Percentiles rank a stretch among this genome's conserved stretches.
Conservation (phyloP, 2,329 filamentous ascomycete species). For the Davidsoniella neocaledoniae region DNA sequence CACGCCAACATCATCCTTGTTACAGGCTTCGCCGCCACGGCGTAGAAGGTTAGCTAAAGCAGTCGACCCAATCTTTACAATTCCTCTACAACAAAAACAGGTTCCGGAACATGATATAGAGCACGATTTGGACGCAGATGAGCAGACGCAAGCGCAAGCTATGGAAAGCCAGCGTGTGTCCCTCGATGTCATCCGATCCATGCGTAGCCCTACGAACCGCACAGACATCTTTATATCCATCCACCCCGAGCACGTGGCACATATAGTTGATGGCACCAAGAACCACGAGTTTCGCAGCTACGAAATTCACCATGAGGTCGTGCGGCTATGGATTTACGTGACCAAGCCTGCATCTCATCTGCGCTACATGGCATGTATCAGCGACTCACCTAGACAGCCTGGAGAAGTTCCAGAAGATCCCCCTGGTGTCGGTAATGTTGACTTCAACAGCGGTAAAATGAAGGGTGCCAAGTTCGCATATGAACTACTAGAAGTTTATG, state of each 20-base stretch:
- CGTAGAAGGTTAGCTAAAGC: not conserved
- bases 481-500: slow-evolving; percentile 39
- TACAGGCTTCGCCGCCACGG: not conserved
- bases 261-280: slow-evolving; percentile 32
- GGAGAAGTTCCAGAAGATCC: slow-evolving; percentile 27
- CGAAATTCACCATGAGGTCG: slow-evolving; percentile 35
- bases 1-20: slow-evolving; percentile 4
- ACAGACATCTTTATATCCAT: slow-evolving; percentile 40
- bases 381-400: slow-evolving; percentile 25
- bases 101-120: not conserved
- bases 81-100: too few species aligned
- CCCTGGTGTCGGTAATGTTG: slow-evolving; percentile 31
- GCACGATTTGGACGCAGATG: not conserved
- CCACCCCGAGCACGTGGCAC: slow-evolving; percentile 27
- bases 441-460: slow-evolving; percentile 29
- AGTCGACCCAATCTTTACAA: slow-evolving; percentile 12
- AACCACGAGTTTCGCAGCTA: slow-evolving; percentile 40
- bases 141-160: not conserved
- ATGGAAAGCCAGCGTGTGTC: slow-evolving; percentile 35
- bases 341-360: slow-evolving; percentile 30
- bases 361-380: slow-evolving; percentile 41
- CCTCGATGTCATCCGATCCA: slow-evolving; percentile 28
- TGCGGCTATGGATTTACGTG: slow-evolving; percentile 46
- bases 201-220: slow-evolving; percentile 31
- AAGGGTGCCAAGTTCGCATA: slow-evolving; percentile 28